These are phyloP conservation scores for Helenozyma rhizophorensis DNA, from an alignment of 805 yeast genomes.

Conservation along the genomic window DNA sequence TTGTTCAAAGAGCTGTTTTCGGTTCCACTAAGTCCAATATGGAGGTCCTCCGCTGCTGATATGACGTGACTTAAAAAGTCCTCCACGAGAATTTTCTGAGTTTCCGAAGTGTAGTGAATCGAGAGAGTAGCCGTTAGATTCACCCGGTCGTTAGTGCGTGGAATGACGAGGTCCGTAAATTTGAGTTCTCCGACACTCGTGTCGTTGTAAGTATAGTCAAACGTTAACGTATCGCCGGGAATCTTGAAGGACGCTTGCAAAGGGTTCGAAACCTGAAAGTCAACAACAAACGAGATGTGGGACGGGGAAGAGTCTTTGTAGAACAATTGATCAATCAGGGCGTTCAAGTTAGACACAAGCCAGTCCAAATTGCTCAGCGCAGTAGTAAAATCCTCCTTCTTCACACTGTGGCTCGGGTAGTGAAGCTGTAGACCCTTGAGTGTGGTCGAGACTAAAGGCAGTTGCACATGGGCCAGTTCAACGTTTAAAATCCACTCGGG, in stretches of 20 bases:
- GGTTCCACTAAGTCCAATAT: conserved; percentile 4
- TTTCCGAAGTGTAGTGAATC: conserved; percentile 8
- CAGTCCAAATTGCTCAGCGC: conserved; percentile 2
- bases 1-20: background rate
- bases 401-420: background rate
- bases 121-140: conserved; percentile 18
- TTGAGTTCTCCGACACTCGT: conserved; percentile 30
- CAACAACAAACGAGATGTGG: conserved; percentile 23
- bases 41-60: conserved; percentile 12
- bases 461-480: conserved; percentile 1
- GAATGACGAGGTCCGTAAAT: conserved; percentile 19
- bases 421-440: conserved; percentile 2
- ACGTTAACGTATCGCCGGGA: conserved; percentile 17
- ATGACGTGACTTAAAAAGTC: conserved; percentile 19
- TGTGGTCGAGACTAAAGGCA: conserved; percentile 5
- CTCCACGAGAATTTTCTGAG: conserved; percentile 9
- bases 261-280: conserved; percentile 31
- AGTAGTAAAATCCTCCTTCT: no score
- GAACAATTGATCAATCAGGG: conserved; percentile 12
- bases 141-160: conserved; percentile 9
- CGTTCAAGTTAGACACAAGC: conserved; percentile 4
- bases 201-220: conserved; percentile 28
- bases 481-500: conserved; percentile 4
- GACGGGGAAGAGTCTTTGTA: conserved; percentile 24
- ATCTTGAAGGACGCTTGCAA: conserved; percentile 20